These are phyloP conservation scores for Mycena leptocephala DNA, from an alignment of 768 basidiomycete species.

Conservation along the genomic window DNA sequence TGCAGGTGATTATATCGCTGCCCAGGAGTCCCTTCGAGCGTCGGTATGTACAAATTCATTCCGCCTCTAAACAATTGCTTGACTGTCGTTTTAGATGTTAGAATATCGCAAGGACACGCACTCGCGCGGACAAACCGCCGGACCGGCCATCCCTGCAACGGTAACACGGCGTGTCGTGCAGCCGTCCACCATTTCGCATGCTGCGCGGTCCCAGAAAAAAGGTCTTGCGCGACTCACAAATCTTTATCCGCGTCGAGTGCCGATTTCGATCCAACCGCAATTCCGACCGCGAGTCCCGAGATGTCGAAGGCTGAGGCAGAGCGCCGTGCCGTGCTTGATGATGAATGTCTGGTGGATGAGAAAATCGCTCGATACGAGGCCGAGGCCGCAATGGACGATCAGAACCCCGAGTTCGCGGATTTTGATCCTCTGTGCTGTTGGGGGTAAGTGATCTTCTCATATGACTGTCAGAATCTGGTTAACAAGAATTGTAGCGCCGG, in stretches of 20 bases:
- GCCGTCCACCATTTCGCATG: background rate
- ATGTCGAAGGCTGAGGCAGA: background rate
- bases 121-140: background rate
- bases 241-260: background rate
- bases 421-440: background rate
- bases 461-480: background rate
- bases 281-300: background rate
- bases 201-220: background rate
- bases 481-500: background rate
- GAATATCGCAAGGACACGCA: constrained; percentile 6
- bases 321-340: background rate
- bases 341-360: background rate
- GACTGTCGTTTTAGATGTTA: background rate
- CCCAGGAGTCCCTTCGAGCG: background rate
- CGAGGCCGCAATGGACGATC: background rate
- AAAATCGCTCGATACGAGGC: background rate
- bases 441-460: background rate
- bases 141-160: background rate
- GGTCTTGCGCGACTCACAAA: background rate
- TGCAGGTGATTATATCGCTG: background rate
- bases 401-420: background rate
- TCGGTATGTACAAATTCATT: too few relatives aligned
- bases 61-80: background rate
- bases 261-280: too few relatives aligned
- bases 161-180: background rate